These are phyloP conservation scores for Cryphonectria naterciae DNA, from an alignment of 2,329 filamentous ascomycete species.

Conservation along the genomic window DNA sequence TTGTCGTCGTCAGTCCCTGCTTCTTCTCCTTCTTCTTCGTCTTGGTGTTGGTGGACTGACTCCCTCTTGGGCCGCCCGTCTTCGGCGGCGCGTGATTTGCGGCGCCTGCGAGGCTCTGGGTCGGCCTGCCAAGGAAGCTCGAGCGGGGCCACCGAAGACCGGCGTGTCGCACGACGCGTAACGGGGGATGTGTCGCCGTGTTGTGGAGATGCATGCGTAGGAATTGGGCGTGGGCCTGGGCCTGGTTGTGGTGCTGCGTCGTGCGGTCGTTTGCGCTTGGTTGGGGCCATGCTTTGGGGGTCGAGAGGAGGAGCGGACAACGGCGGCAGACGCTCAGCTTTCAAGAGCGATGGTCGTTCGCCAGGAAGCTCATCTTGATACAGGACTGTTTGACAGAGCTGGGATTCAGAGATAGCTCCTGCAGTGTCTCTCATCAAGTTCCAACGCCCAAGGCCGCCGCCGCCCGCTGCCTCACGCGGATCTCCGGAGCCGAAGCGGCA, in stretches of 20 bases:
- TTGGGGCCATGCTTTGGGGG: conserved; percentile 33
- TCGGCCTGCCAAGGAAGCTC: conserved; percentile 40
- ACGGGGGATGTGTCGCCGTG: conserved; percentile 34
- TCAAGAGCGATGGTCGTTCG: neutral
- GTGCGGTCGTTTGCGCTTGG: conserved; percentile 39
- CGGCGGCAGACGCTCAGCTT: neutral
- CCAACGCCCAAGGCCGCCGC: neutral
- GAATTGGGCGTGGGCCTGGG: neutral
- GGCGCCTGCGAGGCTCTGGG: conserved; percentile 36
- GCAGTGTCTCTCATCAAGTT: neutral
- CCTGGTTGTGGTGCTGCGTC: conserved; percentile 26
- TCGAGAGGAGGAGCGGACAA: neutral
- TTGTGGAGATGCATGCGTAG: conserved; percentile 14
- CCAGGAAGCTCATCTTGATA: neutral
- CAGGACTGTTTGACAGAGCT: neutral
- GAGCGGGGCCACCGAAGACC: conserved; percentile 37
- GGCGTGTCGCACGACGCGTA: conserved; percentile 42
- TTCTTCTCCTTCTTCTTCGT: neutral
- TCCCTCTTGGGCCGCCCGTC: conserved; percentile 14
- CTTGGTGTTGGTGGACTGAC: neutral
- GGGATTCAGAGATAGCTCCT: neutral
- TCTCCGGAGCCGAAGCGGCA: conserved; percentile 5
- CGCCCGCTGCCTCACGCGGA: neutral
- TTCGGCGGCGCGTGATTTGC: conserved; percentile 29
- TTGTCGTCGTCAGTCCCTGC: neutral